Percentiles rank a stretch among this genome's conserved stretches.
These are phyloP conservation scores for Prosopis cineraria DNA, from an alignment of 306 rosid species.

Conservation along the genomic window DNA sequence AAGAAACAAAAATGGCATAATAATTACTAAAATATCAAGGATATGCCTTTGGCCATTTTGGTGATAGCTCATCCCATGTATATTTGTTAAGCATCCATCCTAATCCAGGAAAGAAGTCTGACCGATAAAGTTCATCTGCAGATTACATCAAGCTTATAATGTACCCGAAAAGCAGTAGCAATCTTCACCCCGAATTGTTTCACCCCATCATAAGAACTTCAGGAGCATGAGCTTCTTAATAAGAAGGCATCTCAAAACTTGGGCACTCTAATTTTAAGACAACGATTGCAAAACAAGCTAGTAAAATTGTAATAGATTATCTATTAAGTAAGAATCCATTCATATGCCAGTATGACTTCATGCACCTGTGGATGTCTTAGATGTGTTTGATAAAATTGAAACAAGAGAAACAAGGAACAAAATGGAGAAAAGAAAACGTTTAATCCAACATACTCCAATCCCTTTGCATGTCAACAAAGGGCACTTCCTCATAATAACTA, in stretches of 20 bases:
- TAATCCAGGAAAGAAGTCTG: constrained; percentile 95
- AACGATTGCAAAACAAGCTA: constrained; percentile 19
- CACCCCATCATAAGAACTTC: background rate
- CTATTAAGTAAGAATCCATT: constrained; percentile 10
- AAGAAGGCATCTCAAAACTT: background rate
- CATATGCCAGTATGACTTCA: constrained; percentile 2
- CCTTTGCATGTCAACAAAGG: background rate
- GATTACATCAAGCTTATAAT: constrained; percentile 36
- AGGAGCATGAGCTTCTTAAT: background rate
- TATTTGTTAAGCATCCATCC: constrained; percentile 93
- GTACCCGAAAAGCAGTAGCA: constrained; percentile 21
- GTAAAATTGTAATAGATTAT: constrained; percentile 9
- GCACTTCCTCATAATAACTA: background rate
- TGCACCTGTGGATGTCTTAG: background rate
- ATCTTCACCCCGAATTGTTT: constrained; percentile 4
- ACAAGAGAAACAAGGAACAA: background rate
- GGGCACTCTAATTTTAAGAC: background rate
- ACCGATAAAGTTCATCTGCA: constrained; percentile 89
- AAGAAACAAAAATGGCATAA: constrained; percentile 23
- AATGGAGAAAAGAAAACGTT: background rate
- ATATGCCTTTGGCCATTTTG: constrained; percentile 99
- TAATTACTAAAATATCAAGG: constrained; percentile 56
- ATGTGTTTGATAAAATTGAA: constrained; percentile 15
- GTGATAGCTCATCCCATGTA: constrained; percentile 96
- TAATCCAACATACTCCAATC: background rate